Conservation (phyloP, 768 basidiomycete species). For the Pleurotus djamor region DNA sequence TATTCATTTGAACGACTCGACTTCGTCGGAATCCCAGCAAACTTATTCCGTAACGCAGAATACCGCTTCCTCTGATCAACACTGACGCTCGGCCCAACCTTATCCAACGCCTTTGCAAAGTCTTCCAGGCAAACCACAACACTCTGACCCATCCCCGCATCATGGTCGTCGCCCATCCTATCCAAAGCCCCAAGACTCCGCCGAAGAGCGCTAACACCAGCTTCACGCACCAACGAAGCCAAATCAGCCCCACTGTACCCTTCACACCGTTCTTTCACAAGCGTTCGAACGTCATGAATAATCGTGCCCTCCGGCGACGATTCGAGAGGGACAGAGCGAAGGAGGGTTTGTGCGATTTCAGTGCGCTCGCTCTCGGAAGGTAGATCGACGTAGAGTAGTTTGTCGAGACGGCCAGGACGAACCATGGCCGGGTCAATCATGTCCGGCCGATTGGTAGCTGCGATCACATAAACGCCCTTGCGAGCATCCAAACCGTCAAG, state of each 20-base stretch:
- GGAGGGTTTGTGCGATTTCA: constrained; percentile 82
- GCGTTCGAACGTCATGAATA: constrained; percentile 23
- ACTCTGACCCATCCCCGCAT: constrained; percentile 15
- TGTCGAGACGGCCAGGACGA: constrained; percentile 93
- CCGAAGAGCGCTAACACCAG: constrained; percentile 81
- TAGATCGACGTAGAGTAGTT: constrained; percentile 90
- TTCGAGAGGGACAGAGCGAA: constrained; percentile 65
- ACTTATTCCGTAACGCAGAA: constrained; percentile 75
- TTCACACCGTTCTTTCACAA: constrained; percentile 66
- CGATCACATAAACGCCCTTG: constrained; percentile 90
- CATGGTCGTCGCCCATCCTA: constrained; percentile 41
- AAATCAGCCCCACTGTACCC: constrained; percentile 94
- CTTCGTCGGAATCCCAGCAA: constrained; percentile 73
- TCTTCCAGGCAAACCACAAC: constrained; percentile 62
- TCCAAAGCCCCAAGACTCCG: constrained; percentile 68
- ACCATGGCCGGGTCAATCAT: constrained; percentile 99
- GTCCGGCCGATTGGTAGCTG: constrained; percentile 93
- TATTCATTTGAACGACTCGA: constrained; percentile 17
- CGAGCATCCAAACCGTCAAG: constrained; percentile 89
- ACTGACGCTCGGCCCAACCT: constrained; percentile 87
- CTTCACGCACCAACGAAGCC: constrained; percentile 84
- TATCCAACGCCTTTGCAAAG: constrained; percentile 72
- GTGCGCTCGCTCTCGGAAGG: constrained; percentile 71
- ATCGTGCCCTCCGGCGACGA: background rate
- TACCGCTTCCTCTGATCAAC: constrained; percentile 79